Conservation (phyloP, 148 eudicot species). For the Persicaria maculosa region DNA sequence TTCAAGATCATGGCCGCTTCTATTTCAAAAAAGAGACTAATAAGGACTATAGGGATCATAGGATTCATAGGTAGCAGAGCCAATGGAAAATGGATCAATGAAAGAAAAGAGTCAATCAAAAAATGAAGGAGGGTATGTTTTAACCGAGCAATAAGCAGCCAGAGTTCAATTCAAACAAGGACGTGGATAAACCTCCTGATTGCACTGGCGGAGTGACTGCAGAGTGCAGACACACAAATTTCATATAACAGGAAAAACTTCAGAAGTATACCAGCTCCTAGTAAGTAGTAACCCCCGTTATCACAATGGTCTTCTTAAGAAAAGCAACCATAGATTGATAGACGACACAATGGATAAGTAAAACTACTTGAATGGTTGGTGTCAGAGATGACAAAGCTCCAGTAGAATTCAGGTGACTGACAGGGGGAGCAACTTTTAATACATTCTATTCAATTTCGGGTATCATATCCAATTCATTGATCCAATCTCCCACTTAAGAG, state of each 20-base stretch:
- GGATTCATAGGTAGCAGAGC: neutral
- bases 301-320: neutral
- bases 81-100: neutral
- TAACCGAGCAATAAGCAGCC: neutral
- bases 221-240: neutral
- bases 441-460: neutral
- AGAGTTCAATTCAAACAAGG: neutral
- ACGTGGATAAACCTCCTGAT: neutral
- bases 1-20: neutral
- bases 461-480: neutral
- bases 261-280: slow-evolving; percentile 10
- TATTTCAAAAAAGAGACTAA: neutral
- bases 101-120: neutral
- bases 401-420: neutral
- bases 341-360: neutral
- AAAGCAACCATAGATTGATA: neutral
- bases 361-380: too few relatives aligned
- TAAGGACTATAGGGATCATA: neutral
- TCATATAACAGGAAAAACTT: neutral
- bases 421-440: neutral
- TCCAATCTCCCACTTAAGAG: too few relatives aligned
- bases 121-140: neutral
- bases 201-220: neutral
- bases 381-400: neutral
- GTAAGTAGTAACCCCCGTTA: neutral